Evolutionary conservation across 1,284 basidiomycete species (phyloP).

Genomic region (Erythrobasidium hasegawianum): DNA sequence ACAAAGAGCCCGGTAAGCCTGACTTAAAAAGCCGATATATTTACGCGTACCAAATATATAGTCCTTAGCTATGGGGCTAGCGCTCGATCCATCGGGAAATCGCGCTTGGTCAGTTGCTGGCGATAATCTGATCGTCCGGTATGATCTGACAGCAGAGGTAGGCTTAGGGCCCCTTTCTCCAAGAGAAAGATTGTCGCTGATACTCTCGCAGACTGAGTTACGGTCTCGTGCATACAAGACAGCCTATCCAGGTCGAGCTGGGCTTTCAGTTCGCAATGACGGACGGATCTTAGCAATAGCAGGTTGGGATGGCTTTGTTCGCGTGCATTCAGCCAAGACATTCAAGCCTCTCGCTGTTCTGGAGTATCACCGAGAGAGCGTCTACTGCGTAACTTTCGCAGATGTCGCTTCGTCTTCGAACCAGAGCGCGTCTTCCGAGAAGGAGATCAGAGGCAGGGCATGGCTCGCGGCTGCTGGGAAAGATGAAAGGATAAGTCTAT

Average conservation of each 20-base stretch:
- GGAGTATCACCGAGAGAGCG: constrained; percentile 40
- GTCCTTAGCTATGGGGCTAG: constrained; percentile 40
- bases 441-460: constrained; percentile 6
- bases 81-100: constrained; percentile 13
- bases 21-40: neutral
- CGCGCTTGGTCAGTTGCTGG: constrained; percentile 39
- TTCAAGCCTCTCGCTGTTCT: constrained; percentile 43
- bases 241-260: constrained; percentile 35
- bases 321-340: constrained; percentile 38
- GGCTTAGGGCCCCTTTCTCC: too few species aligned
- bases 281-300: constrained; percentile 40
- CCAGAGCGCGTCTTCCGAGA: neutral
- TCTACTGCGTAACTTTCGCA: constrained; percentile 42
- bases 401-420: neutral
- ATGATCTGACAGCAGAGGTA: constrained; percentile 25
- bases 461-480: constrained; percentile 43
- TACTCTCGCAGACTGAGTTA: neutral
- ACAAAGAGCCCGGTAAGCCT: constrained; percentile 42
- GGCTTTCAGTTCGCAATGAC: constrained; percentile 35
- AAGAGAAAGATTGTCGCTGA: constrained; percentile 1
- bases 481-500: constrained; percentile 42
- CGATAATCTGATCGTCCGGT: constrained; percentile 40
- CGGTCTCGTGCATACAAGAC: constrained; percentile 24
- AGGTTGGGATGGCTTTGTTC: constrained; percentile 43
- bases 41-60: neutral